Conservation (phyloP, 768 basidiomycete species). For the Kwoniella sp. region DNA sequence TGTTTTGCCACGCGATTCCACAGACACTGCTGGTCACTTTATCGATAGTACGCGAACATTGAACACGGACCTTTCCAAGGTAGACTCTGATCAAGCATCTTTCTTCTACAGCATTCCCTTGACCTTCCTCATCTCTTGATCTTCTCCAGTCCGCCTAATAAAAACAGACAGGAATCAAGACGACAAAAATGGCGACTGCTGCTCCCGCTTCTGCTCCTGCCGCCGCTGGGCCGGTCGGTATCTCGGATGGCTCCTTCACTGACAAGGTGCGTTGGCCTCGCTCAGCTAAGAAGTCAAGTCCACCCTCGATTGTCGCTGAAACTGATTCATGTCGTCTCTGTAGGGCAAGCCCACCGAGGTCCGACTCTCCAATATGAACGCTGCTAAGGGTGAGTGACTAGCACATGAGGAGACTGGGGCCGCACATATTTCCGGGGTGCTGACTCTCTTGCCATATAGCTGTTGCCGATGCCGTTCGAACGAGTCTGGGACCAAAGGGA, state of each 20-base stretch:
- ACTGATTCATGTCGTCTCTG: conserved; percentile 5
- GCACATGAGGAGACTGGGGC: neutral
- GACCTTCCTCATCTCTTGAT: neutral
- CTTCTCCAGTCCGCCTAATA: neutral
- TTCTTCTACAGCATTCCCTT: conserved; percentile 20
- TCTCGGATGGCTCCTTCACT: conserved; percentile 31
- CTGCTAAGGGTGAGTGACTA: conserved; percentile 74
- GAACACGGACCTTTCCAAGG: conserved; percentile 12
- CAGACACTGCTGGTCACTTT: neutral
- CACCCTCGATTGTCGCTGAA: too few relatives aligned
- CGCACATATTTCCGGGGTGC: neutral
- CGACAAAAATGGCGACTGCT: conserved; percentile 12
- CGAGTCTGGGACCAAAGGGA: conserved; percentile 91
- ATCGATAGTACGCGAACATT: neutral
- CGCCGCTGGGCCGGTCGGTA: conserved; percentile 12
- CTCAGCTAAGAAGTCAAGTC: too few relatives aligned
- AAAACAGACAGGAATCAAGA: neutral
- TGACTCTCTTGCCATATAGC: conserved; percentile 61
- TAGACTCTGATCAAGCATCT: conserved; percentile 3
- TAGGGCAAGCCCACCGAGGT: conserved; percentile 98
- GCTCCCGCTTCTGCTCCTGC: conserved; percentile 21
- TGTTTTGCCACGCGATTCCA: conserved; percentile 15
- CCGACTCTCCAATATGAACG: conserved; percentile 93
- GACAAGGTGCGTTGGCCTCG: conserved; percentile 39
- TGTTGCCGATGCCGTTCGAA: conserved; percentile 95